Evolutionary conservation across 352 stramenopile species (phyloP), one percentile per base, ranked within the genome.

Genomic region (Globisporangium cylindrosporum): DNA sequence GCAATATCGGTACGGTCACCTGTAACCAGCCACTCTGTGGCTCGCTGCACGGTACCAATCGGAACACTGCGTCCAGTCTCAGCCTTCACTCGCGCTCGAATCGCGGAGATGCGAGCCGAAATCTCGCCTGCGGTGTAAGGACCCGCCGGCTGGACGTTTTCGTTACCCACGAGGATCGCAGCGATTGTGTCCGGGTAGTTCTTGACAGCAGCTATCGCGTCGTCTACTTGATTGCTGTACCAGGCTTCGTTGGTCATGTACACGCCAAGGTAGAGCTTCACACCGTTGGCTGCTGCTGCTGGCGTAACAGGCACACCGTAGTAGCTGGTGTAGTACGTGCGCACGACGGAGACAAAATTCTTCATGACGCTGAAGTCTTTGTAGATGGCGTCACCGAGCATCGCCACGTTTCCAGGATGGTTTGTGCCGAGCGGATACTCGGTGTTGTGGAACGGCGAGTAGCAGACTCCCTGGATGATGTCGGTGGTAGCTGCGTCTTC

Each of bases 261-360:
- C 12, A 95, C 80, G 7, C 87, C 87, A 2, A 95, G 74, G 56
- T 84, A 92, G 36, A 95, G 78, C 46, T 78, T 75, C 25, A 95
- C 58, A 10, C 74, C 73, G 54, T 84, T 67, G 14, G 74, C 76
- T 2, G 77, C 80, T 4, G 85, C 85, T 15, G 70, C 54, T 1
- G 73, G 73, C 0, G 81, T 49, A 9, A 95, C 74, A 0, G 73
- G 62, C 24, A 84, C 76, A 27, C 81, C 82, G 66, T 81, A 90
- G 73, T 79, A 91, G 43, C 43, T 84, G 64, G 86, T 86, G 72
- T 95, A 95, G 71, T 95, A 94, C 46, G 86, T 95, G 43, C 88
- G 84, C 32, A 79, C 82, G 53, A 87, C 65, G 2, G 67, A 72
- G 59, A 88, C 72, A 66, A 86, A 88, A 36, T 85, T 82, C 12